Base-by-base conservation (phyloP, 805 yeast species). In the Yamadazyma tumulicola region DNA sequence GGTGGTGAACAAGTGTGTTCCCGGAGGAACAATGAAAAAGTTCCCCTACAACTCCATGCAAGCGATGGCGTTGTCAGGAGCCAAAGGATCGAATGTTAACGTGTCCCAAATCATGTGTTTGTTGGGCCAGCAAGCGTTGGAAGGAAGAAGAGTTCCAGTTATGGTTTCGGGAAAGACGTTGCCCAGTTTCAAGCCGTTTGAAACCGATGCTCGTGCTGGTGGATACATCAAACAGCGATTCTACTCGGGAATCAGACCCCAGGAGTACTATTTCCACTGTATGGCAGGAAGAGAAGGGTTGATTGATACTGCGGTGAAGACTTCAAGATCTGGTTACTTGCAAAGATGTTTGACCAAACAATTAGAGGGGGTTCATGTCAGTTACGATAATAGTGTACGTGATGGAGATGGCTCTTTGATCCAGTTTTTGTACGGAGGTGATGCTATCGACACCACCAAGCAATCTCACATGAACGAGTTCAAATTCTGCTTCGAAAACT, bases 261-360 rank as follows among this genome's bases (percentile, higher is more conserved):
- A 93, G 66, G 99, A 93, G 63, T 93, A 94, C 66, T 93, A 89
- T 59, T 93, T 94, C 93, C 99, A 93, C 69, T 93, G 97, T 73
- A 93, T 93, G 98, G 98, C 99, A 37, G 99, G 99, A 67, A 84
- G 99, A 72, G 99, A 93, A 73, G 99, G 99, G 69, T 77, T 93
- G 55, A 93, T 93, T 68, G 99, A 93, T 74, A 93, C 99, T 41
- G 98, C 99, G 32, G 99, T 93, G 46, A 93, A 93, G 67, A 93
- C 99, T 7, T 86, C 97, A 14, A 81, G 96, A 67, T 89, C 97
- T 41, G 99, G 99, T 57, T 93, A 93, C 66, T 74, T 93, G 61
- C 99, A 93, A 69, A 81, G 99, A 69, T 94, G 99, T 77, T 75
- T 93, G 65, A 93, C 96, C 40, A 93, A 93, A 64, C 98, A 93